phyloP scores from a whole-genome alignment of 495 filamentous ascomycete species.

The Durotheca rogersii region DNA sequence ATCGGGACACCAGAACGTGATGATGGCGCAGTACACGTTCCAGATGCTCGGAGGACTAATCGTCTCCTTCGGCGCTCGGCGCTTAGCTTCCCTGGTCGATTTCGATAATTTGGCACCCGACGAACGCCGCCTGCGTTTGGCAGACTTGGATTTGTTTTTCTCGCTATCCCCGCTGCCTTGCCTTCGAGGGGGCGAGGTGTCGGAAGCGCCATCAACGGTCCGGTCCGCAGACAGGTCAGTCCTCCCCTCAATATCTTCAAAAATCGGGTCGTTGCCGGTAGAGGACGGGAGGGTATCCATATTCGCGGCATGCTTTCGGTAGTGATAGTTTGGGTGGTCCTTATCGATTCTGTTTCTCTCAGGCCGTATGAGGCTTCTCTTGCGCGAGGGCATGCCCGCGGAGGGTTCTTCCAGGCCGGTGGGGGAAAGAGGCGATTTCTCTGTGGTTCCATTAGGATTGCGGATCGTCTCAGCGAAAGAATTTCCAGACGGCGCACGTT shows the following conservation, averaged over 20 bases:
- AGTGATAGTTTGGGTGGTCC: conserved; percentile 92
- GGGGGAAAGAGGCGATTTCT: conserved; percentile 49
- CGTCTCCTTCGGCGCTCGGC: conserved; percentile 62
- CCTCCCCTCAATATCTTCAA: conserved; percentile 63
- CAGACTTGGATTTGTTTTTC: conserved; percentile 36
- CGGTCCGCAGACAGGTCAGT: conserved; percentile 52
- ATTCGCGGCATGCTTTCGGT: conserved; percentile 84
- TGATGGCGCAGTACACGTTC: conserved; percentile 89
- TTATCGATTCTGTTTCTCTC: conserved; percentile 78
- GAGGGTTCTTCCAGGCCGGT: conserved; percentile 34
- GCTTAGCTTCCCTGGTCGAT: conserved; percentile 61
- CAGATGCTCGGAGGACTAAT: conserved; percentile 83
- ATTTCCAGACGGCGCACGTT: conserved; percentile 51
- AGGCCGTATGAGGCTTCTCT: conserved; percentile 82
- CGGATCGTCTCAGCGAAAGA: conserved; percentile 53
- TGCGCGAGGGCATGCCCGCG: conserved; percentile 53
- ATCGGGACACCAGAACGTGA: conserved; percentile 95
- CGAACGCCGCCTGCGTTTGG: conserved; percentile 35
- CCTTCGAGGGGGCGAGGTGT: conserved; percentile 41
- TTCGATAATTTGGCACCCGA: conserved; percentile 42
- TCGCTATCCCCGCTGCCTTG: conserved; percentile 37
- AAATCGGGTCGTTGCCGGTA: conserved; percentile 85
- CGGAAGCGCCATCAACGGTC: conserved; percentile 43
- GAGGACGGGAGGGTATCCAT: conserved; percentile 86
- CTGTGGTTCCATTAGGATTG: conserved; percentile 49